Evolutionary conservation across 1,139 yeast genomes (phyloP).

Genomic region (Maudiozyma humilis): DNA sequence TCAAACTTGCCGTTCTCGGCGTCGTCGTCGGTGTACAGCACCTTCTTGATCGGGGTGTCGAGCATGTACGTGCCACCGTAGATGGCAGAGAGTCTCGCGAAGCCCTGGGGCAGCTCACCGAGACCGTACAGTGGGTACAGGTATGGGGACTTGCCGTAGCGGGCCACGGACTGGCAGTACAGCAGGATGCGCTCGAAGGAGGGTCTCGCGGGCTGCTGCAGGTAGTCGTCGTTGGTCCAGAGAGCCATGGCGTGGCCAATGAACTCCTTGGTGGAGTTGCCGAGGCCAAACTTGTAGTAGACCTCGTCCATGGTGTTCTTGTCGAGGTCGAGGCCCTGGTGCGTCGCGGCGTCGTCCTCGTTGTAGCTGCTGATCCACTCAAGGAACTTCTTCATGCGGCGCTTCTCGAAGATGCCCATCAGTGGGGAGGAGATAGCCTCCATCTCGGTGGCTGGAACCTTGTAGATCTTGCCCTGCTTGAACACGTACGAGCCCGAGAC

Average conservation of each 20-base stretch:
- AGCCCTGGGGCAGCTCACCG: slow-evolving; percentile 97
- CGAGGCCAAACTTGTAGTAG: slow-evolving; percentile 82
- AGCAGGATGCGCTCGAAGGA: slow-evolving; percentile 79
- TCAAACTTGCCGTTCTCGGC: slow-evolving; percentile 41
- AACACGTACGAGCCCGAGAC: slow-evolving; percentile 91
- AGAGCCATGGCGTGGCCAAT: slow-evolving; percentile 99
- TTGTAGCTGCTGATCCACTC: slow-evolving; percentile 80
- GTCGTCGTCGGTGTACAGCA: slow-evolving; percentile 61
- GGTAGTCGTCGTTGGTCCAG: slow-evolving; percentile 87
- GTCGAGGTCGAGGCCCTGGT: slow-evolving; percentile 80
- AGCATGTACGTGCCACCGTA: slow-evolving; percentile 99
- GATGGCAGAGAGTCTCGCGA: slow-evolving; percentile 92
- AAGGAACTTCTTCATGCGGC: slow-evolving; percentile 86
- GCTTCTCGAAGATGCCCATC: slow-evolving; percentile 94
- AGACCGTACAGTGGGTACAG: slow-evolving; percentile 93
- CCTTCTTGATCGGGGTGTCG: slow-evolving; percentile 90
- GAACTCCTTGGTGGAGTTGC: slow-evolving; percentile 88
- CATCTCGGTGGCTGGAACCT: slow-evolving; percentile 86
- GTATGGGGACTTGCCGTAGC: slow-evolving; percentile 94
- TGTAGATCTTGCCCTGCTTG: slow-evolving; percentile 79
- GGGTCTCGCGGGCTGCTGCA: slow-evolving; percentile 85
- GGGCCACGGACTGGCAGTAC: slow-evolving; percentile 84
- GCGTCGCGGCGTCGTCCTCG: slow-evolving; percentile 72
- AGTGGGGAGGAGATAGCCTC: slow-evolving; percentile 88
- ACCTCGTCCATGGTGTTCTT: slow-evolving; percentile 87